Conservation (phyloP, 2,329 filamentous ascomycete genomes). For the Chaetomiaceae sp. region DNA sequence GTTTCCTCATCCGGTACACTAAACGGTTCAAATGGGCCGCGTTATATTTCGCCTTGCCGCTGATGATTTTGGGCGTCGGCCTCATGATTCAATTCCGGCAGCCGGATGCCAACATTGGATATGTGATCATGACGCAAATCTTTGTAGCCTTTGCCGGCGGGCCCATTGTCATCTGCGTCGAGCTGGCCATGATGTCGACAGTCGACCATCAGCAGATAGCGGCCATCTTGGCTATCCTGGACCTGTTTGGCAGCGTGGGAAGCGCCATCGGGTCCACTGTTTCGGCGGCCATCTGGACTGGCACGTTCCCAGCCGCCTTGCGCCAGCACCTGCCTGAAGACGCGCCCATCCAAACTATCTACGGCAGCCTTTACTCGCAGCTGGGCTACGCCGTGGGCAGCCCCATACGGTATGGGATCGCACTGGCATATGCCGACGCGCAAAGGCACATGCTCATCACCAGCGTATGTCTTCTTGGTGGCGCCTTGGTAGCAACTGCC, state of each 20-base stretch:
- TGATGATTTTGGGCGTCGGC: too few species aligned
- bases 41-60: too few species aligned
- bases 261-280: constrained; percentile 49
- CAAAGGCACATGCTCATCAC: constrained; percentile 36
- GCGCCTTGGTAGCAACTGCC: constrained; percentile 31
- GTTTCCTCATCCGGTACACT: constrained; percentile 40
- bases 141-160: constrained; percentile 52
- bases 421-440: constrained; percentile 34
- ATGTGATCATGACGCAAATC: constrained; percentile 52
- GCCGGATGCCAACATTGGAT: constrained; percentile 43
- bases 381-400: constrained; percentile 34
- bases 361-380: constrained; percentile 33
- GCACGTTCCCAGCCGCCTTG: constrained; percentile 24
- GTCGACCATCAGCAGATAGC: too few species aligned
- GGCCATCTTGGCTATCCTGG: too few species aligned
- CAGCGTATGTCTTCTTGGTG: constrained; percentile 18
- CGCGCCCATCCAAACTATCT: constrained; percentile 31
- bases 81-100: too few species aligned
- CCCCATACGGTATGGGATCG: constrained; percentile 33
- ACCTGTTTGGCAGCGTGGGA: too few species aligned
- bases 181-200: too few species aligned
- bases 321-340: constrained; percentile 28
- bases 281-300: constrained; percentile 40
- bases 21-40: too few species aligned
- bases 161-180: constrained; percentile 49